phyloP scores from a whole-genome alignment of 495 filamentous ascomycete genomes.

The Hyphodiscus hymeniophilus region DNA sequence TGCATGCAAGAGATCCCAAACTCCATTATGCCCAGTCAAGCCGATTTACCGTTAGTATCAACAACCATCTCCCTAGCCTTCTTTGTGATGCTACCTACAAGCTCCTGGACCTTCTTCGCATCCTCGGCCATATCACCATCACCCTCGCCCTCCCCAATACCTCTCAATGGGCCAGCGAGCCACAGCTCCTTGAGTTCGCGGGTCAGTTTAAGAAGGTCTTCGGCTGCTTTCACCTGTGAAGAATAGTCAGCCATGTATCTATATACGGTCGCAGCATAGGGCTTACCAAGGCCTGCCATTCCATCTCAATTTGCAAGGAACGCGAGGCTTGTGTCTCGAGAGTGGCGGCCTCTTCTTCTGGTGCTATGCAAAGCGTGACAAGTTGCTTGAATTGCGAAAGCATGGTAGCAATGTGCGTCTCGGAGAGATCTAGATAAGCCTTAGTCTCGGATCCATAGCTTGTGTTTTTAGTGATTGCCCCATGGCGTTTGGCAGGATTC shows the following conservation, averaged over 20 bases:
- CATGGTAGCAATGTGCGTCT: conserved; percentile 40
- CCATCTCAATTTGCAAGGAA: conserved; percentile 52
- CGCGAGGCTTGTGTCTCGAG: conserved; percentile 45
- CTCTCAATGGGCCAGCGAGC: conserved; percentile 62
- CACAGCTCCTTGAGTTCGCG: conserved; percentile 64
- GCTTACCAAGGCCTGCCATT: conserved; percentile 52
- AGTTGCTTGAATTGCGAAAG: conserved; percentile 54
- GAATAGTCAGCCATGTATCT: background rate
- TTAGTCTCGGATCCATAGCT: conserved; percentile 4
- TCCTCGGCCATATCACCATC: conserved; percentile 23
- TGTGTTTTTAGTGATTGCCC: background rate
- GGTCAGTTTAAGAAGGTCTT: conserved; percentile 55
- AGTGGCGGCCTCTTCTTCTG: conserved; percentile 27
- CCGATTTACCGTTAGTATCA: background rate
- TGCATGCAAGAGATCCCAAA: no score
- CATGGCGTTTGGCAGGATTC: no score
- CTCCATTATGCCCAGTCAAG: no score
- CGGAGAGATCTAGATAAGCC: conserved; percentile 17
- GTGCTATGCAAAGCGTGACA: conserved; percentile 37
- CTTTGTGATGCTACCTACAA: conserved; percentile 6
- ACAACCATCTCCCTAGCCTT: conserved; percentile 1
- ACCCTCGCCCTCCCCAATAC: conserved; percentile 43
- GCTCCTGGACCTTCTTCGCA: conserved; percentile 16
- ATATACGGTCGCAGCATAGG: background rate
- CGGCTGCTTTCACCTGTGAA: conserved; percentile 50